These are phyloP conservation scores for Auriscalpium microsporum DNA, from an alignment of 768 basidiomycete species.

Conservation along the genomic window DNA sequence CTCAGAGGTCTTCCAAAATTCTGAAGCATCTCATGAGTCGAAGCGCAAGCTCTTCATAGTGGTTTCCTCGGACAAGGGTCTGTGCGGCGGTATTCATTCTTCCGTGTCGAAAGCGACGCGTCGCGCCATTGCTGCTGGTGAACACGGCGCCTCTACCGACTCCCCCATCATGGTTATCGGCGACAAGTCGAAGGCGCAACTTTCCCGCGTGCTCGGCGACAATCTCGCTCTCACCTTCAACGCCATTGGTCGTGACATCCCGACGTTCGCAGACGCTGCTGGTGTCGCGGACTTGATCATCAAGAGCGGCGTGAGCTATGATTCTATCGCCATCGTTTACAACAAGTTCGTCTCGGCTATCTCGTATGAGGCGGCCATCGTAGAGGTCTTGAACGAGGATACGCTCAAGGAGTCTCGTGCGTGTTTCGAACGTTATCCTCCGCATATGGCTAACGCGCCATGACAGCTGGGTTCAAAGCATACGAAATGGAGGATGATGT, in stretches of 20 bases:
- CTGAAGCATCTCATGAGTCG: constrained; percentile 55
- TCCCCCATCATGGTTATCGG: constrained; percentile 83
- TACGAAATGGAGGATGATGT: constrained; percentile 99
- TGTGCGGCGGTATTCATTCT: constrained; percentile 99
- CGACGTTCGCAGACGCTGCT: constrained; percentile 93
- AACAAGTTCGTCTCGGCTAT: constrained; percentile 86
- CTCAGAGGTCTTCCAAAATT: constrained; percentile 82
- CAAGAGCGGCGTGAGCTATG: constrained; percentile 78
- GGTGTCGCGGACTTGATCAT: constrained; percentile 89
- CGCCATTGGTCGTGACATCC: constrained; percentile 95
- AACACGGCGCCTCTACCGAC: constrained; percentile 40
- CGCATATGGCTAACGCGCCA: too few species aligned
- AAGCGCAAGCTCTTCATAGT: constrained; percentile 87
- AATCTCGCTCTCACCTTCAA: constrained; percentile 87
- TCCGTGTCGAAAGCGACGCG: constrained; percentile 89
- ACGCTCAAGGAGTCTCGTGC: constrained; percentile 72
- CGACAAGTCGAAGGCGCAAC: constrained; percentile 95
- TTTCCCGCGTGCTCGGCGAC: constrained; percentile 52
- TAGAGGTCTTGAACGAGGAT: constrained; percentile 77
- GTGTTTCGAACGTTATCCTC: constrained; percentile 21
- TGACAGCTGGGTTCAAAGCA: constrained; percentile 75
- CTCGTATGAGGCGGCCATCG: constrained; percentile 72
- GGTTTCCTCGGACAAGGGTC: constrained; percentile 96
- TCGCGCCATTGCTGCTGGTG: constrained; percentile 49
- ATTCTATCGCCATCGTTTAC: constrained; percentile 73